These are phyloP conservation scores for Coccomyxa sp. DNA, from an alignment of 139 green algal genomes.

Conservation along the genomic window DNA sequence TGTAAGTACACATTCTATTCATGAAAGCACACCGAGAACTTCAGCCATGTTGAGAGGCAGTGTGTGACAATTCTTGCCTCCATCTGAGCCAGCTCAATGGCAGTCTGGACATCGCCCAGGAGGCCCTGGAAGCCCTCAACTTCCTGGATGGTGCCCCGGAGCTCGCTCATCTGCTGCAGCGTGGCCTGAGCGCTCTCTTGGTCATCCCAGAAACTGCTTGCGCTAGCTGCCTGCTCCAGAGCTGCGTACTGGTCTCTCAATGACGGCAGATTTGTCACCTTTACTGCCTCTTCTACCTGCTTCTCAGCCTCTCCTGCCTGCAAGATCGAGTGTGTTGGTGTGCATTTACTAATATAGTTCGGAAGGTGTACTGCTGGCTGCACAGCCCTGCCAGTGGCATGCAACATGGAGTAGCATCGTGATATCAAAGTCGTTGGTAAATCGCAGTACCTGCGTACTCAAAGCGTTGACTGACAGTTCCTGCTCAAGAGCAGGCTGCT, in stretches of 20 bases:
- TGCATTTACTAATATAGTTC: too few species aligned
- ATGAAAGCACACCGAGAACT: background rate
- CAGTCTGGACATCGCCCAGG: conserved; percentile 36
- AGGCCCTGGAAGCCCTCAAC: conserved; percentile 30
- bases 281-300: background rate
- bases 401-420: too few species aligned
- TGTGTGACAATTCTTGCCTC: conserved; percentile 24
- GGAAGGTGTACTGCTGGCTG: too few species aligned
- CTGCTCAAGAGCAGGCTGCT: too few species aligned
- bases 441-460: too few species aligned
- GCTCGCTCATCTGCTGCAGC: conserved; percentile 30
- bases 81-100: conserved; percentile 54
- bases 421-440: too few species aligned
- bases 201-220: conserved; percentile 66
- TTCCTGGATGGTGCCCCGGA: conserved; percentile 23
- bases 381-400: too few species aligned
- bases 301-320: background rate
- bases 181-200: conserved; percentile 41
- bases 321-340: background rate
- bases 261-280: conserved; percentile 22
- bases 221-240: conserved; percentile 41
- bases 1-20: background rate
- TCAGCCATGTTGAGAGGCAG: background rate
- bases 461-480: too few species aligned
- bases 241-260: conserved; percentile 26